Evolutionary conservation across 2,329 filamentous ascomycete genomes (phyloP), one percentile per base, ranked within the genome.

Genomic region (Aspergillus sergii): DNA sequence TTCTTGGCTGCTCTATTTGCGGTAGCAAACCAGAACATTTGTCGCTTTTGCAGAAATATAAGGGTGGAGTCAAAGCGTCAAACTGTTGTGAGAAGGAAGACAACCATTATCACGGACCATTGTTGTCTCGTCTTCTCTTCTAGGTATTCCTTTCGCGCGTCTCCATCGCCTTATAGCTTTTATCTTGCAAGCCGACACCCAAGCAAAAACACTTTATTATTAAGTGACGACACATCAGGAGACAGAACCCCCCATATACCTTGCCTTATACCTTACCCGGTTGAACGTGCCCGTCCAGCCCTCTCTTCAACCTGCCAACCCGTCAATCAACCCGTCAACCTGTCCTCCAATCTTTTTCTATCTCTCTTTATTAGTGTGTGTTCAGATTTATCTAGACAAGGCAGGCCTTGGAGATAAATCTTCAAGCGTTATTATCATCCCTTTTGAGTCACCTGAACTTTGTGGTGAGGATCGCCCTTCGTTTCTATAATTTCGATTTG

Each of bases 401-500:
- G 69, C 69, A 46, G 69, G 69, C 64, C 68, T 66, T 70, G 63
- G 57, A 58, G 57, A 59, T 64, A 61, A 46, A 48, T 34, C 83
- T 85, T 36, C 19, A 39, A 19, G 30, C 32, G 10, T 32, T 65
- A 81, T 39, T 12, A 14, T 46, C 39, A 41, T 39, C n/a, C 32
- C n/a, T 55, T 30, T 26, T 16, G 23, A 26, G n/a, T 23, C 26
- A 16, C 32, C 11, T 28, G n/a, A n/a, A 83, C 84, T 70, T 84
- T 88, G 73, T 86, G 85, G 75, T 82, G 90, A 68, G 79, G 91
- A 75, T 88, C 88, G 41, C 89, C 91, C 75, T 89, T 83, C 75
- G 83, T 85, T 53, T 86, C 88, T 59, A 50, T 53, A 28, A 45
- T 59, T 41, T 48, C n/a, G 41, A 54, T 45, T 8, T 51, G 36